Base-by-base conservation (phyloP, 352 stramenopile genomes). In the Lagenidium giganteum region DNA sequence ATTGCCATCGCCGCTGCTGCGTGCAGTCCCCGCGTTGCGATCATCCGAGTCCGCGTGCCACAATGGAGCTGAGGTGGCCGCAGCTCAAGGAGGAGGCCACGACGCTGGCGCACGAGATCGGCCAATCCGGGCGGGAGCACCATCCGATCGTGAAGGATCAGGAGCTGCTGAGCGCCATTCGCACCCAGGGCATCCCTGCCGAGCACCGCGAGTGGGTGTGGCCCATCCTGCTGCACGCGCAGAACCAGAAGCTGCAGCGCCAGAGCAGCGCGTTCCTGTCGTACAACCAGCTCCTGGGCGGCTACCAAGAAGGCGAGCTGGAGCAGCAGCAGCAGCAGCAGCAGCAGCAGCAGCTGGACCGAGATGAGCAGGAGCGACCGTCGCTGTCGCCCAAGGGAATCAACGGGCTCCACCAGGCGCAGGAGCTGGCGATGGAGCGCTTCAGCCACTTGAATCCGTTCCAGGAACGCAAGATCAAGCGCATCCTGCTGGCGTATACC, bases 391-490 rank as follows among this genome's bases (percentile, higher is more conserved):
- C 32, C 32, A 16, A 57, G 7, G 55, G 61, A 17, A 67, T 59
- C 39, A 74, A 48, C 41, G 68, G 69, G 1, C 42, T 86, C 17
- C 61, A 85, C 22, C 68, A 85, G 51, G 78, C 78, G 21, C 78
- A 87, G 52, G 78, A 90, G 43, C 64, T 81, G 35, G 78, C 78
- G 4, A 85, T 90, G 68, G 74, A 90, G 59, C 64, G 70, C 23
- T 90, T 90, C 38, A 67, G 70, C 31, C 78, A 90, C 43, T 42
- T 90, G 27, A 87, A 87, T 35, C 78, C 72, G 27, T 87, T 90
- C 57, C 74, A 90, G 52, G 78, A 90, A 42, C 72, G 73, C 67
- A 90, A 90, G 57, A 87, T 87, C 56, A 73, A 84, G 48, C 72
- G 74, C 42, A 87, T 90, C 38, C 28, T 90, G 32, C 44, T 87